Conservation (phyloP, 176 grass and related monocot genomes). For the Saccharum spontaneum region DNA sequence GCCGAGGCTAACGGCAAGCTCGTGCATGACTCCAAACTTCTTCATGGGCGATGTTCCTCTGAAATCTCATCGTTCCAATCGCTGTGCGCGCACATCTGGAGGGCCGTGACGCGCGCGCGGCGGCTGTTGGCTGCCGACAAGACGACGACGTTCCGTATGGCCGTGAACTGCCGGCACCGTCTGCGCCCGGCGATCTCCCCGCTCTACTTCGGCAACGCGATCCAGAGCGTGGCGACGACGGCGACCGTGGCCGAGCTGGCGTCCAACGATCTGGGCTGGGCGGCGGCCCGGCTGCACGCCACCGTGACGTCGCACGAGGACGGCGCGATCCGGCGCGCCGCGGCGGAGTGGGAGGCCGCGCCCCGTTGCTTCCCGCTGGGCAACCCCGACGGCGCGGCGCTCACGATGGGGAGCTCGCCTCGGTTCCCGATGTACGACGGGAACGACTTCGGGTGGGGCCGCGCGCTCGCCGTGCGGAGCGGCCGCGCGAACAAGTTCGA, state of each 20-base stretch:
- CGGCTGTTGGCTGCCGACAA: conserved; percentile 40
- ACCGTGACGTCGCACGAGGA: conserved; percentile 61
- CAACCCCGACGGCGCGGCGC: conserved; percentile 81
- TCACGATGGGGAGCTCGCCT: conserved; percentile 93
- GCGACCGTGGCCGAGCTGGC: conserved; percentile 66
- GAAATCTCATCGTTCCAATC: conserved; percentile 86
- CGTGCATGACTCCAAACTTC: conserved; percentile 43
- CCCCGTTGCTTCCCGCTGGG: conserved; percentile 89
- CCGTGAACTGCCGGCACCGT: conserved; percentile 91
- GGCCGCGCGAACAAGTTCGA: conserved; percentile 90
- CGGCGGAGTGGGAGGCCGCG: conserved; percentile 75
- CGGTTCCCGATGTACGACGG: conserved; percentile 96
- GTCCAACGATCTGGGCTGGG: conserved; percentile 52
- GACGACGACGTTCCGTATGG: conserved; percentile 78
- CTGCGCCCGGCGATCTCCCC: conserved; percentile 59
- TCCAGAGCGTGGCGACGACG: conserved; percentile 77
- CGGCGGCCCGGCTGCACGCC: conserved; percentile 57
- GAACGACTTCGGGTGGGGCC: conserved; percentile 95
- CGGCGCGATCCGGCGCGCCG: conserved; percentile 47
- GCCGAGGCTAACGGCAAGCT: conserved; percentile 60
- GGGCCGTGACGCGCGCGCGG: conserved; percentile 68
- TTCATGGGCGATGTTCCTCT: background rate
- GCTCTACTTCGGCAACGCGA: conserved; percentile 92
- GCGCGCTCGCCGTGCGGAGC: conserved; percentile 67
- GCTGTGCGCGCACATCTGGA: conserved; percentile 79